Evolutionary conservation across 306 rosid species (phyloP).

Genomic region (Carpinus fangiana): DNA sequence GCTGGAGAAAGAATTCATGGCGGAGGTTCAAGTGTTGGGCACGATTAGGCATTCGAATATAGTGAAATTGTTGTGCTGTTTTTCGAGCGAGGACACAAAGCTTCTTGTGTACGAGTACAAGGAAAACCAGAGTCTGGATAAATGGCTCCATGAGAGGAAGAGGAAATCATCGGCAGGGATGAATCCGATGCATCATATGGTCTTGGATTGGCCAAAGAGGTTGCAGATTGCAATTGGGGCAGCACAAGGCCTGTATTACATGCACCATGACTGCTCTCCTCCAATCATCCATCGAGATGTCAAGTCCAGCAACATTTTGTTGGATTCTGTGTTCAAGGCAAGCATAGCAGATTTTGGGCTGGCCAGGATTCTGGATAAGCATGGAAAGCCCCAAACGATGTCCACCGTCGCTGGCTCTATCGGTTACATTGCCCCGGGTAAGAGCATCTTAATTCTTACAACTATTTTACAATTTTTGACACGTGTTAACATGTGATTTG

Average conservation of each 20-base stretch:
- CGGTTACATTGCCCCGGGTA: slow-evolving; percentile 95
- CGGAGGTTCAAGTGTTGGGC: slow-evolving; percentile 75
- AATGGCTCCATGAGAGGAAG: slow-evolving; percentile 67
- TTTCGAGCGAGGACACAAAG: slow-evolving; percentile 65
- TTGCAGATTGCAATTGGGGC: slow-evolving; percentile 74
- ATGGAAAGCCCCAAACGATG: slow-evolving; percentile 49
- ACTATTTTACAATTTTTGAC: not conserved
- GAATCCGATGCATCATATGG: slow-evolving; percentile 22
- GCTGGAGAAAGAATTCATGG: slow-evolving; percentile 64
- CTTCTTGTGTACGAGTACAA: slow-evolving; percentile 88
- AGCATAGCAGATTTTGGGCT: slow-evolving; percentile 90
- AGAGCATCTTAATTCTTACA: not conserved
- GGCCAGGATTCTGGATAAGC: slow-evolving; percentile 64
- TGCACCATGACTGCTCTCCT: slow-evolving; percentile 85
- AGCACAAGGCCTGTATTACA: slow-evolving; percentile 81
- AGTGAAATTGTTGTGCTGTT: slow-evolving; percentile 81
- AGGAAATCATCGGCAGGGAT: slow-evolving; percentile 32
- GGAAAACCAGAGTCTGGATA: slow-evolving; percentile 79
- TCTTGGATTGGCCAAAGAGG: slow-evolving; percentile 77
- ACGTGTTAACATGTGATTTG: not conserved
- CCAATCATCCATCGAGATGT: slow-evolving; percentile 81
- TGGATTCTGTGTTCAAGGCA: slow-evolving; percentile 75
- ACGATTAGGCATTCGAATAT: slow-evolving; percentile 76
- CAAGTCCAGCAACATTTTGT: slow-evolving; percentile 85
- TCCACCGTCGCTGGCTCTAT: slow-evolving; percentile 77